These are phyloP conservation scores for Globisporangium acanthophoron DNA, from an alignment of 352 stramenopile species.

Conservation along the genomic window DNA sequence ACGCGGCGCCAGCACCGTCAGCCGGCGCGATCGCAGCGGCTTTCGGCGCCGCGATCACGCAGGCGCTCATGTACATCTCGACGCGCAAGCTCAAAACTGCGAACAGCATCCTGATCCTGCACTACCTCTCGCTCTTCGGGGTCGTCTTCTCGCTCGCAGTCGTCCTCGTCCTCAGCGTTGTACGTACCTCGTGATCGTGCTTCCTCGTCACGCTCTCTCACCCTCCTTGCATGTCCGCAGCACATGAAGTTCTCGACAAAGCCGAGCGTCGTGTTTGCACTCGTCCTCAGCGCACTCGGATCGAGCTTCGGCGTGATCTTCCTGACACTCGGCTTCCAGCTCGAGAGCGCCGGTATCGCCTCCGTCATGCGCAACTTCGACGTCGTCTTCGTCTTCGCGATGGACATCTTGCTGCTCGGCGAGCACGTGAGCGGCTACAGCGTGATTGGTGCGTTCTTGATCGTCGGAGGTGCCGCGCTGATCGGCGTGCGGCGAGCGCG, in stretches of 20 bases:
- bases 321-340: slow-evolving; percentile 54
- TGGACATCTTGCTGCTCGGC: slow-evolving; percentile 40
- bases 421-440: slow-evolving; percentile 54
- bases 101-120: slow-evolving; percentile 26
- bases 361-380: slow-evolving; percentile 72
- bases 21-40: slow-evolving; percentile 30
- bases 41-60: slow-evolving; percentile 32
- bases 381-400: slow-evolving; percentile 60
- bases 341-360: slow-evolving; percentile 48
- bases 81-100: slow-evolving; percentile 49
- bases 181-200: slow-evolving; percentile 10
- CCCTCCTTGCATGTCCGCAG: slow-evolving; percentile 1
- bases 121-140: slow-evolving; percentile 37
- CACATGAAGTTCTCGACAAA: slow-evolving; percentile 15
- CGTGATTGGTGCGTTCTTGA: slow-evolving; percentile 48
- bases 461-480: slow-evolving; percentile 37
- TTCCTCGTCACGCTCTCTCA: not conserved
- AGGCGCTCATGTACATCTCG: slow-evolving; percentile 46
- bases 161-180: slow-evolving; percentile 25
- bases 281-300: slow-evolving; percentile 39
- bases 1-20: slow-evolving; percentile 14
- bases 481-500: slow-evolving; percentile 41
- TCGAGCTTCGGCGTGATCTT: slow-evolving; percentile 50
- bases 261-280: slow-evolving; percentile 24
- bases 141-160: slow-evolving; percentile 20